Percentiles rank a stretch among this genome's conserved stretches.
Evolutionary conservation across 1,284 basidiomycete genomes (phyloP).

Genomic region (Heimioporus retisporus): DNA sequence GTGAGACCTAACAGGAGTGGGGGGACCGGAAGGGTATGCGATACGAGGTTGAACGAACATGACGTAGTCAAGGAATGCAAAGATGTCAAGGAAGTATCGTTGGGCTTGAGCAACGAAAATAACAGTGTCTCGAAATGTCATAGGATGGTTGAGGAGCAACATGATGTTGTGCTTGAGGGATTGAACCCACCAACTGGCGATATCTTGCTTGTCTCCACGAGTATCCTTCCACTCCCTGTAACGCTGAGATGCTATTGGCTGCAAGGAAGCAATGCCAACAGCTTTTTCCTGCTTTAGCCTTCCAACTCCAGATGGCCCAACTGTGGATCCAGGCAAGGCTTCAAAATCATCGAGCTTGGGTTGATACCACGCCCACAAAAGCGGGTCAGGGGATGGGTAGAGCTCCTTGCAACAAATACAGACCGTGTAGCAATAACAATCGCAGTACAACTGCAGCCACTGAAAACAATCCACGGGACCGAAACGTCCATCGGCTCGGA

Average conservation of each 20-base stretch:
- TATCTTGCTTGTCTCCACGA: conserved; percentile 8
- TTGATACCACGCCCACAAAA: conserved; percentile 22
- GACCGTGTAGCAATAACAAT: conserved; percentile 3
- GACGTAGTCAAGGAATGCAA: conserved; percentile 10
- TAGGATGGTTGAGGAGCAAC: conserved; percentile 1
- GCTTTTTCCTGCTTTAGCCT: conserved; percentile 12
- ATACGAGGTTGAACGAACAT: background rate
- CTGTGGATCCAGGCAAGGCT: background rate
- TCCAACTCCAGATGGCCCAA: background rate
- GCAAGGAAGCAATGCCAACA: background rate
- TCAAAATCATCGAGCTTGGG: conserved; percentile 8
- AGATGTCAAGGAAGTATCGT: conserved; percentile 1
- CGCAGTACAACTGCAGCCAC: conserved; percentile 21
- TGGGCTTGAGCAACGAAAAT: conserved; percentile 4
- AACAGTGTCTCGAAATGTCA: background rate
- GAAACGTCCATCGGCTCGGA: conserved; percentile 10
- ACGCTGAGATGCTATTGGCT: background rate
- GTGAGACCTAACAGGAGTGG: background rate
- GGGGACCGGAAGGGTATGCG: background rate
- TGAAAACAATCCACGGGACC: conserved; percentile 18
- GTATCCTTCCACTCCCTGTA: background rate
- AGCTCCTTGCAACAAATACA: conserved; percentile 10
- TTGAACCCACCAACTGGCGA: background rate
- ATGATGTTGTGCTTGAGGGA: background rate
- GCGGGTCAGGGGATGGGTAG: conserved; percentile 5